phyloP scores from a whole-genome alignment of 2,329 filamentous ascomycete species.

The Phaeomoniella chlamydospora region DNA sequence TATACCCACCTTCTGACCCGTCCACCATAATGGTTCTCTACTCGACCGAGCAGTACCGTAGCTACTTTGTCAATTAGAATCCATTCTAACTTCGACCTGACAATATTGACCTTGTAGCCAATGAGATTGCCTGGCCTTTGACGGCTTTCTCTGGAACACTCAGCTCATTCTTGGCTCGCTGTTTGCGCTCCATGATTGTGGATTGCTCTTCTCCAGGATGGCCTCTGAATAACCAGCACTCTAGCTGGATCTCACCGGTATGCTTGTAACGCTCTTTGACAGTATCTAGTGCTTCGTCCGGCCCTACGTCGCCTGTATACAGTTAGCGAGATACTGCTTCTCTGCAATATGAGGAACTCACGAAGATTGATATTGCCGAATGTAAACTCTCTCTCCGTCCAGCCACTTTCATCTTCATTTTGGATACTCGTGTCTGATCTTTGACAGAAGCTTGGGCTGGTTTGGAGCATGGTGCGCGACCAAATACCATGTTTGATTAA shows the following conservation, averaged over 20 bases:
- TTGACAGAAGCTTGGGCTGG: neutral
- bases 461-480: neutral
- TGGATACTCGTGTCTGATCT: neutral
- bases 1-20: no score
- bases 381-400: neutral
- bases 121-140: conserved; percentile 4
- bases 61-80: no score
- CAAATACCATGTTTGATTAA: neutral
- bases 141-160: conserved; percentile 3
- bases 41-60: no score
- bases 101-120: conserved; percentile 1
- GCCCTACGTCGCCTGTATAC: neutral
- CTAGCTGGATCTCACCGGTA: neutral
- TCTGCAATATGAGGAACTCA: neutral
- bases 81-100: no score
- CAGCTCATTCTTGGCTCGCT: neutral
- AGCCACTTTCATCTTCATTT: neutral
- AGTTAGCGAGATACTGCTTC: neutral
- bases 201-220: neutral
- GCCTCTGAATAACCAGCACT: neutral
- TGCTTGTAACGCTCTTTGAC: neutral
- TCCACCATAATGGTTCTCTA: no score
- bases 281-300: neutral
- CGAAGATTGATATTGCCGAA: neutral
- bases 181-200: neutral